Conservation (phyloP, 106 monocot species). For the Acanthochlamys bracteata region DNA sequence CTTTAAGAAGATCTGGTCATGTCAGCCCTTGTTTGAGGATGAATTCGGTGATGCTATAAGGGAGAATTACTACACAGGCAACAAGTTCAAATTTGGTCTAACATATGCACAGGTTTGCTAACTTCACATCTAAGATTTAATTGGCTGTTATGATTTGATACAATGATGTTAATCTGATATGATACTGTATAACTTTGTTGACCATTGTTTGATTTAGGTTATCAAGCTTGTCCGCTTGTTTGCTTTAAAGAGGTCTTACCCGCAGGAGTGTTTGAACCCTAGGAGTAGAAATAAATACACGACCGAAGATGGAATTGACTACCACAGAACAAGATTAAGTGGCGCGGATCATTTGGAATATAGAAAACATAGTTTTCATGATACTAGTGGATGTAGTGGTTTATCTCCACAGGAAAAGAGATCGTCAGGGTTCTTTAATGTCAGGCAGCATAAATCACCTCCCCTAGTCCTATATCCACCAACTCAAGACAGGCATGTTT, state of each 20-base stretch:
- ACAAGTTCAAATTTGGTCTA: slow-evolving; percentile 20
- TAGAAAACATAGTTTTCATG: background rate
- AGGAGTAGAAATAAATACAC: background rate
- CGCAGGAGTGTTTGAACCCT: background rate
- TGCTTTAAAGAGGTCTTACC: slow-evolving; percentile 7
- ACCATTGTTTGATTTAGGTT: slow-evolving; percentile 6
- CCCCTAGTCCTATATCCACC: background rate
- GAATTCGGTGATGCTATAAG: slow-evolving; percentile 22
- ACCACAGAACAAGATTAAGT: background rate
- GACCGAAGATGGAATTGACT: background rate
- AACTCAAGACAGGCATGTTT: background rate
- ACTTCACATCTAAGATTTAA: too few relatives aligned
- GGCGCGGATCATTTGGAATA: background rate
- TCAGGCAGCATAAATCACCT: background rate
- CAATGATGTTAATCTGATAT: too few relatives aligned
- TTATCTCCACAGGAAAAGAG: background rate
- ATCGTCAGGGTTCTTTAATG: background rate
- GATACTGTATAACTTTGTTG: too few relatives aligned
- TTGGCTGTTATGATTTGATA: too few relatives aligned
- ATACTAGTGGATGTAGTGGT: background rate
- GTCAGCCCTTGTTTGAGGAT: slow-evolving; percentile 17
- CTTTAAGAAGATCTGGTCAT: slow-evolving; percentile 16
- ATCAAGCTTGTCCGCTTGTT: slow-evolving; percentile 14
- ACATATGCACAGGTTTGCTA: slow-evolving; percentile 17
- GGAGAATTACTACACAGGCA: slow-evolving; percentile 19